phyloP scores from a whole-genome alignment of 108 stramenopile species.

The Cyclotella baltica region DNA sequence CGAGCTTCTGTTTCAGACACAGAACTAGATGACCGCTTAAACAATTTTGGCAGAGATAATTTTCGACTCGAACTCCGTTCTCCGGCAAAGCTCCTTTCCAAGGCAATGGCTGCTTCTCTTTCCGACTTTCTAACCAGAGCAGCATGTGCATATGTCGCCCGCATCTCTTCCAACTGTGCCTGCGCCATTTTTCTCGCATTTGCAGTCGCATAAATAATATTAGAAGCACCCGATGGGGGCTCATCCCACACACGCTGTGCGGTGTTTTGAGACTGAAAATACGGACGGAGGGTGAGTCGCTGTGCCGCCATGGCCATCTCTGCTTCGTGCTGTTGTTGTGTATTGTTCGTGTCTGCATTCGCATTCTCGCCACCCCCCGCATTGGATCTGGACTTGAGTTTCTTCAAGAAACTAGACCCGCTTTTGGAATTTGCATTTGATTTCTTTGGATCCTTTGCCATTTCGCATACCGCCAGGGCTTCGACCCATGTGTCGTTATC shows the following conservation, averaged over 20 bases:
- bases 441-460: conserved; percentile 15
- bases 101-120: conserved; percentile 27
- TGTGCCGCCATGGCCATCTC: conserved; percentile 43
- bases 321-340: conserved; percentile 24
- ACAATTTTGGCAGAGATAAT: conserved; percentile 14
- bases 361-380: not conserved
- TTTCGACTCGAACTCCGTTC: not conserved
- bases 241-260: conserved; percentile 83
- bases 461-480: conserved; percentile 70
- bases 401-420: conserved; percentile 27
- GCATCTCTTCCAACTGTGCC: conserved; percentile 71
- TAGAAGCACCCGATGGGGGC: conserved; percentile 79
- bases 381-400: conserved; percentile 41
- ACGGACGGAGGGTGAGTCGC: conserved; percentile 68
- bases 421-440: conserved; percentile 14
- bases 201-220: conserved; percentile 61
- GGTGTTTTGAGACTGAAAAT: conserved; percentile 72
- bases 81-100: conserved; percentile 20
- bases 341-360: not conserved
- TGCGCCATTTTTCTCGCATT: conserved; percentile 72
- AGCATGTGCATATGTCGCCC: conserved; percentile 38
- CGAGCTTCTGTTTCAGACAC: not conserved
- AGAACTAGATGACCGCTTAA: not conserved
- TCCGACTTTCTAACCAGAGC: conserved; percentile 26
- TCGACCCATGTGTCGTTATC: conserved; percentile 87